phyloP scores from a whole-genome alignment of 306 rosid genomes.

The Canavalia ensiformis region DNA sequence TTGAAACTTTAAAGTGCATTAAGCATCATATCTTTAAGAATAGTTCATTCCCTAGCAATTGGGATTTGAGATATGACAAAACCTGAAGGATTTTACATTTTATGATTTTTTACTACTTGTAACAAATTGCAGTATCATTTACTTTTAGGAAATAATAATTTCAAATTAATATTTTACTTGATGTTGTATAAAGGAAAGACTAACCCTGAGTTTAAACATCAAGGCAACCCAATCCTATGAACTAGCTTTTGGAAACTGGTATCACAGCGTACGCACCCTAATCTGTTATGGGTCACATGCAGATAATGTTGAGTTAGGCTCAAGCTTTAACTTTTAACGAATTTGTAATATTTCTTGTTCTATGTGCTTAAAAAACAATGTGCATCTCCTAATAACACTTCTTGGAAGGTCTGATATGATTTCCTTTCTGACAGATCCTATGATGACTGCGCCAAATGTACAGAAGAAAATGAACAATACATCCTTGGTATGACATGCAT shows the following conservation, averaged over 20 bases:
- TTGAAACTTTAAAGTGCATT: not conserved
- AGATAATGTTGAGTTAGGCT: no score
- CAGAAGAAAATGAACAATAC: slow-evolving; percentile 36
- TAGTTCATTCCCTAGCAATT: not conserved
- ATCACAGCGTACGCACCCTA: no score
- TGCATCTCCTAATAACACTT: not conserved
- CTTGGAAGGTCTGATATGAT: slow-evolving; percentile 7
- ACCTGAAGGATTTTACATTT: not conserved
- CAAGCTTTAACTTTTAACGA: no score
- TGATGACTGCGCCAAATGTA: slow-evolving; percentile 19
- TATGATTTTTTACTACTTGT: not conserved
- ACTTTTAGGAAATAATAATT: slow-evolving; percentile 9
- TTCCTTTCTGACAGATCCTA: slow-evolving; percentile 45
- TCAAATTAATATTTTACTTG: not conserved
- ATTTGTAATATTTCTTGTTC: not conserved
- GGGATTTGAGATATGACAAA: slow-evolving; percentile 1
- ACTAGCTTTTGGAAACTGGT: no score
- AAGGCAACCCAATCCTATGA: no score
- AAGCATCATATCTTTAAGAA: not conserved
- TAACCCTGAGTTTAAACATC: no score
- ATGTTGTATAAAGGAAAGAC: not conserved
- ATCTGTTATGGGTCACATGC: no score
- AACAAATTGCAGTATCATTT: not conserved
- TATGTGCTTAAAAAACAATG: not conserved
- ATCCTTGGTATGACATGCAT: slow-evolving; percentile 45